phyloP scores from a whole-genome alignment of 2,329 filamentous ascomycete genomes.

The Calycina herbarum region DNA sequence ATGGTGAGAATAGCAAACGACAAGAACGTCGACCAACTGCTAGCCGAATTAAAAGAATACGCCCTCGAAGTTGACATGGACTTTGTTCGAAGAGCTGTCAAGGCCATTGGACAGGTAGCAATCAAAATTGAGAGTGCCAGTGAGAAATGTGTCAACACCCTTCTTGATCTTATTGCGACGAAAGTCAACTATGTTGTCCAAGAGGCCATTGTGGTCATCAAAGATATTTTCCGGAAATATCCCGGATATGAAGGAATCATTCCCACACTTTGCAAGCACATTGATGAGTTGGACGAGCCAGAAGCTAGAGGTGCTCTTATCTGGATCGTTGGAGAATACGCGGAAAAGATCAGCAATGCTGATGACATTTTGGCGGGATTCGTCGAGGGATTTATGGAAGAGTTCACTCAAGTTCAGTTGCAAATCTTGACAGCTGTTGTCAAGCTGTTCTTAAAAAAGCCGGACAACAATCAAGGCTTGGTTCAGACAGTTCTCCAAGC shows the following conservation, averaged over 20 bases:
- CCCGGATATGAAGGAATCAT: constrained; percentile 98
- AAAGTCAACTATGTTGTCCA: constrained; percentile 99
- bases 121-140: constrained; percentile 97
- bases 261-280: constrained; percentile 91
- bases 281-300: constrained; percentile 94
- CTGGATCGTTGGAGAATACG: constrained; percentile 99
- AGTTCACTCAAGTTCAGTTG: constrained; percentile 97
- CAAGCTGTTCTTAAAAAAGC: constrained; percentile 96
- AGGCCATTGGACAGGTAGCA: constrained; percentile 94
- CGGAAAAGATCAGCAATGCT: constrained; percentile 99
- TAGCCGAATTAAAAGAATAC: constrained; percentile 95
- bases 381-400: constrained; percentile 91
- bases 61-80: constrained; percentile 99
- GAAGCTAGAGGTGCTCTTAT: constrained; percentile 88
- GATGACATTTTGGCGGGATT: constrained; percentile 89
- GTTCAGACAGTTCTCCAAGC: constrained; percentile 93
- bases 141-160: constrained; percentile 91
- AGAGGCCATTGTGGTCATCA: constrained; percentile 98
- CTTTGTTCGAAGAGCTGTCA: constrained; percentile 90
- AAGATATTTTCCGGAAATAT: constrained; percentile 97
- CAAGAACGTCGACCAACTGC: constrained; percentile 89
- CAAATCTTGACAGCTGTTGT: constrained; percentile 97
- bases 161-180: constrained; percentile 91
- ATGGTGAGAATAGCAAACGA: constrained; percentile 99
- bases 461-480: constrained; percentile 83